Percentiles rank a stretch among this genome's conserved stretches.
Conservation (phyloP, 2,329 filamentous ascomycete species). For the Sporothrix euskadiensis region DNA sequence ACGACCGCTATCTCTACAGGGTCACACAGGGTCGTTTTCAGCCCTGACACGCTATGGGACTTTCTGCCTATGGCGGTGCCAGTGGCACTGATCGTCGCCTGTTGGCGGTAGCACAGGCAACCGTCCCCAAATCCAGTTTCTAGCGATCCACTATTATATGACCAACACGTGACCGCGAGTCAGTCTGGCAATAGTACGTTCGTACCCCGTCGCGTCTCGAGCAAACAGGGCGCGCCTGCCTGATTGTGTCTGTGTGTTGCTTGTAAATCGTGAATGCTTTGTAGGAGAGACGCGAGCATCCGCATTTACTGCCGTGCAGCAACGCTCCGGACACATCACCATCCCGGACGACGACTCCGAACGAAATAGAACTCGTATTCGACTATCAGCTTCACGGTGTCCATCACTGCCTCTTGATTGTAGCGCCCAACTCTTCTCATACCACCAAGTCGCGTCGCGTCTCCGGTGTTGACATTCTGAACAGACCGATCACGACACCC, state of each 20-base stretch:
- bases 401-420: too few species aligned
- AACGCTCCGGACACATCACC: not conserved
- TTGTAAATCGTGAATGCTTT: not conserved
- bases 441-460: constrained; percentile 20
- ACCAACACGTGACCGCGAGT: constrained; percentile 22
- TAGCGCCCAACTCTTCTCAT: not conserved
- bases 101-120: constrained; percentile 12
- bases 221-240: constrained; percentile 17
- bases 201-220: constrained; percentile 22
- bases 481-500: not conserved
- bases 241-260: not conserved
- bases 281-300: not conserved
- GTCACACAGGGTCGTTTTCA: not conserved
- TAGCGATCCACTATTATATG: not conserved
- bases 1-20: not conserved
- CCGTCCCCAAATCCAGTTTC: constrained; percentile 2
- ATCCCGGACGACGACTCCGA: not conserved
- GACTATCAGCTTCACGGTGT: too few species aligned
- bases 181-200: constrained; percentile 17
- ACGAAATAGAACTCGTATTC: too few species aligned
- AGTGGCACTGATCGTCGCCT: not conserved
- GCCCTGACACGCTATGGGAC: not conserved
- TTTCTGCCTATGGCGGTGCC: not conserved
- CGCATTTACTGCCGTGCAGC: not conserved
- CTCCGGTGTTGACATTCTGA: not conserved